Base-by-base conservation (phyloP, 345 rosid species). In the Cardamine occulta region DNA sequence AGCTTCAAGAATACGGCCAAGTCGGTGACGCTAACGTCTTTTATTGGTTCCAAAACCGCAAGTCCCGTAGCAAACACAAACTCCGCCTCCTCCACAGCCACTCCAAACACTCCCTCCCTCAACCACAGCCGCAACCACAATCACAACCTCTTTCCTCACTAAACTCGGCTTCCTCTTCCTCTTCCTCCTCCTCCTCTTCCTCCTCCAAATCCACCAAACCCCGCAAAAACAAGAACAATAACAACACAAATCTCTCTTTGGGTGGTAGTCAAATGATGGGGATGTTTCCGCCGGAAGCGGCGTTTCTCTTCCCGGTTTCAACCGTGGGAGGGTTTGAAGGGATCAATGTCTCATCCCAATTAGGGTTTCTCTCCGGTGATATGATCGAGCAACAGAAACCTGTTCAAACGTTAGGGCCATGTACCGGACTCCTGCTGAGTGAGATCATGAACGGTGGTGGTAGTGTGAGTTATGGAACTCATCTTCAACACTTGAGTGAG, bases 31-130 rank as follows among this genome's bases (percentile, higher is more conserved):
- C 99, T 44, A 96, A 93, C 29, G 96, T 96, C 52, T 96, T 96
- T 76, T 96, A 96, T 78, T 96, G 99, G 98, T 96, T 96, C 82
- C 99, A 96, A 72, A 96, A 96, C 86, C 81, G 98, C 35, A 96
- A 96, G 80, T 96, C 99, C 24, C 84, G 99, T 70, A 96, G 91
- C 88, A 96, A 96, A 81, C 93, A 89, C 82, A 96, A 93, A 83
- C 88, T 88, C 14, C 89, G 93, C 19, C 89, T 86, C 82, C 90
- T 88, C 64, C 97, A 85, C 63, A 85, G 78, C 77, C 87, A 77
- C 89, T 53, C 45, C 78, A 85, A 54, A 88, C 82, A 42, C 42
- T 65, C 78, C 19, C 84, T 62, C 23, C 51, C 71, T 32, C 74
- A 69, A 17, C 31, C 73, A 8, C 85, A 82, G 31, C 34, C 51